A percentile compares a stretch with the other conserved stretches of the same genome.
Evolutionary conservation across 257 asterid species (phyloP).

Genomic region (Ligustrum vulgare): DNA sequence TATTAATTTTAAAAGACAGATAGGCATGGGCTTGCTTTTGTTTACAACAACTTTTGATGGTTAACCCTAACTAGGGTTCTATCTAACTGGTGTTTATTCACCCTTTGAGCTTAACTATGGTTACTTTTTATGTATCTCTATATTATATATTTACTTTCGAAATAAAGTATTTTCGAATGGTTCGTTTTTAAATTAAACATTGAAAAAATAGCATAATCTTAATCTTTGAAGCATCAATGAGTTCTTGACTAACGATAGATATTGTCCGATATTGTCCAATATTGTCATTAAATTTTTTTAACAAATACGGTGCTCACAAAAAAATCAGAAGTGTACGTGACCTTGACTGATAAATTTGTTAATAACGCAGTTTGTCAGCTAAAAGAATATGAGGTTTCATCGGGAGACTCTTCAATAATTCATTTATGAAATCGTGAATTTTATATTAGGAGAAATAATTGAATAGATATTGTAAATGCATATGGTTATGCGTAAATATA

Average conservation of each 20-base stretch:
- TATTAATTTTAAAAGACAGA: conserved; percentile 28
- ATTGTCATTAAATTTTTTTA: too few species aligned
- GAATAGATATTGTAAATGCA: neutral
- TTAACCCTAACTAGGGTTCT: conserved; percentile 39
- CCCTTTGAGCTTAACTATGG: conserved; percentile 32
- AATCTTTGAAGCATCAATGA: neutral
- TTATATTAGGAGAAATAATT: too few species aligned
- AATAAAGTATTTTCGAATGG: neutral
- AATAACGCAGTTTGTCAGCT: too few species aligned
- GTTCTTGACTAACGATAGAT: neutral
- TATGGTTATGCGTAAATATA: too few species aligned
- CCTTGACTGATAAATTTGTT: too few species aligned
- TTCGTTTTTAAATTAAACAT: too few species aligned
- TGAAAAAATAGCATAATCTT: neutral
- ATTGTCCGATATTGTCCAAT: too few species aligned
- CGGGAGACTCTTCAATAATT: too few species aligned
- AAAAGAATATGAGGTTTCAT: too few species aligned
- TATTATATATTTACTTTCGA: neutral
- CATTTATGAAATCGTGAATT: too few species aligned
- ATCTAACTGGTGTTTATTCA: conserved; percentile 29
- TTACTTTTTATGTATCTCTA: conserved; percentile 25
- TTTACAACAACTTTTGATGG: conserved; percentile 28
- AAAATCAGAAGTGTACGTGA: too few species aligned
- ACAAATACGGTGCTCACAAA: neutral
- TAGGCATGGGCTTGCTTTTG: conserved; percentile 32